Evolutionary conservation across 2,329 filamentous ascomycete genomes (phyloP).

Genomic region (Colletotrichum limetticola): DNA sequence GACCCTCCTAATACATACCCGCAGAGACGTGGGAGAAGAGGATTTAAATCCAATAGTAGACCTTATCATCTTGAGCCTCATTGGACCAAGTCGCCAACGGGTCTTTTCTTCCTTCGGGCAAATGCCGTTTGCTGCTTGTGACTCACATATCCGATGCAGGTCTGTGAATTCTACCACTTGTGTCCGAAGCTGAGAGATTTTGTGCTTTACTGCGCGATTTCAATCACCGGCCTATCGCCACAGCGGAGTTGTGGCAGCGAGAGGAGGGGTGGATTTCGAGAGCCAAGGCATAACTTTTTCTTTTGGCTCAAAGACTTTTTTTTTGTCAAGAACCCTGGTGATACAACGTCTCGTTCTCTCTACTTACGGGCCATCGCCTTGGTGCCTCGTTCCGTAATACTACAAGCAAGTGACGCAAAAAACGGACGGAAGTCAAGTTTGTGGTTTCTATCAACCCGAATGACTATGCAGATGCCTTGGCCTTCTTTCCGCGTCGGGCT

Average conservation of each 20-base stretch:
- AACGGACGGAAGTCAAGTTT: not conserved
- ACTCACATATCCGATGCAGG: slow-evolving; percentile 21
- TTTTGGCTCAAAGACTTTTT: too few species aligned
- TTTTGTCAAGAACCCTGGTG: too few species aligned
- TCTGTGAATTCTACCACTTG: not conserved
- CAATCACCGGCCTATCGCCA: slow-evolving; percentile 2
- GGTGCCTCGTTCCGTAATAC: not conserved
- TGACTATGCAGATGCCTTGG: slow-evolving; percentile 20
- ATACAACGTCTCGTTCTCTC: not conserved
- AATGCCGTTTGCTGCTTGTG: slow-evolving; percentile 6
- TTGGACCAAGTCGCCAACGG: not conserved
- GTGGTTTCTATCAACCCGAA: not conserved
- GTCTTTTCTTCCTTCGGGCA: slow-evolving; percentile 6
- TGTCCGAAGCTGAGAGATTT: not conserved
- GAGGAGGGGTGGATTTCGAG: not conserved
- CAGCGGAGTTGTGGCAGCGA: not conserved
- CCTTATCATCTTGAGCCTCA: not conserved
- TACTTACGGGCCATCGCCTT: not conserved
- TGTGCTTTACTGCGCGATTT: not conserved
- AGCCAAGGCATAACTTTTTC: not conserved
- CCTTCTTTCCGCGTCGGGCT: slow-evolving; percentile 26
- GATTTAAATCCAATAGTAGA: not conserved
- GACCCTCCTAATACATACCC: not conserved
- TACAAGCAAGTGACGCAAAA: not conserved
- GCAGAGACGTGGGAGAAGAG: not conserved